phyloP scores from a whole-genome alignment of 805 yeast genomes.

The Yarrowia yakushimensis region DNA sequence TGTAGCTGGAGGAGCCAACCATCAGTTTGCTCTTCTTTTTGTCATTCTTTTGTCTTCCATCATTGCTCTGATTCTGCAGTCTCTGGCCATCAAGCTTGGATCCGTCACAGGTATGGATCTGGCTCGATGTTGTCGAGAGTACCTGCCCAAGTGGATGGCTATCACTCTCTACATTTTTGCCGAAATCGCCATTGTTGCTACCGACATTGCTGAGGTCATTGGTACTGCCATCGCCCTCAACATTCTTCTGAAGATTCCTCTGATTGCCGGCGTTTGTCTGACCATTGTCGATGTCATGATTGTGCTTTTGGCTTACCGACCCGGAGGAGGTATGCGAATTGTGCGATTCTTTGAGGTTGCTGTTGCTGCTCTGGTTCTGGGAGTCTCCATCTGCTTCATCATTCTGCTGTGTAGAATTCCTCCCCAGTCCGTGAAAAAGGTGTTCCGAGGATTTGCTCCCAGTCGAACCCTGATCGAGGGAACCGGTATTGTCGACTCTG shows the following conservation, averaged over 20 bases:
- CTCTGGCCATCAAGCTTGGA: constrained; percentile 81
- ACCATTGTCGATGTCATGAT: constrained; percentile 84
- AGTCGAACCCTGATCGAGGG: constrained; percentile 48
- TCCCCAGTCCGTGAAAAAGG: constrained; percentile 49
- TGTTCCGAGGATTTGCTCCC: constrained; percentile 67
- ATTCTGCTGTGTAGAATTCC: constrained; percentile 73
- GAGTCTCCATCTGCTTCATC: constrained; percentile 82
- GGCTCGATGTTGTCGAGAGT: constrained; percentile 79
- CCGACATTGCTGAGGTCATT: constrained; percentile 94
- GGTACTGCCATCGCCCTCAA: constrained; percentile 96
- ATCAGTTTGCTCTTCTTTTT: constrained; percentile 72
- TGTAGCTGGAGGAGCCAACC: constrained; percentile 89
- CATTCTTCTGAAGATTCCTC: constrained; percentile 73
- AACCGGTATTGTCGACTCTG: constrained; percentile 70
- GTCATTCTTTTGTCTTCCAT: constrained; percentile 75
- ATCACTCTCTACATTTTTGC: constrained; percentile 65
- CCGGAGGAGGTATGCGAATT: constrained; percentile 74
- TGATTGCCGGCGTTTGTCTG: constrained; percentile 75
- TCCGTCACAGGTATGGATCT: constrained; percentile 91
- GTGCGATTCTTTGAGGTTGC: constrained; percentile 77
- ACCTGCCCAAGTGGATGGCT: constrained; percentile 56
- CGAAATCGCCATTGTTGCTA: constrained; percentile 88
- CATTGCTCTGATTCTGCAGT: constrained; percentile 83
- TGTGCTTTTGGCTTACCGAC: constrained; percentile 82
- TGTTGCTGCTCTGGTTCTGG: constrained; percentile 71